These are phyloP conservation scores for Geum urbanum DNA, from an alignment of 306 rosid genomes.

Conservation along the genomic window DNA sequence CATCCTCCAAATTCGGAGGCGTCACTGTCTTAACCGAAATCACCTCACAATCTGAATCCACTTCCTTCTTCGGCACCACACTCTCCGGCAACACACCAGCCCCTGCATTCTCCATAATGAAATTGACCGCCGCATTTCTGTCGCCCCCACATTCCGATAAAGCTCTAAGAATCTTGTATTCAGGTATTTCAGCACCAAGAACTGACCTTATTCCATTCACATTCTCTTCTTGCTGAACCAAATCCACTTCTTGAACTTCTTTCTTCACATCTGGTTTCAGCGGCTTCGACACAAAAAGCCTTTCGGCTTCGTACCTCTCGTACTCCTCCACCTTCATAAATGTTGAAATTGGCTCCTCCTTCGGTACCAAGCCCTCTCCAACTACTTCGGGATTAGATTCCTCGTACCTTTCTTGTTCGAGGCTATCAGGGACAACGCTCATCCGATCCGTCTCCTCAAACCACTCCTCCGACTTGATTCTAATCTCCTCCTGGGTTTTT, in stretches of 20 bases:
- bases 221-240: constrained; percentile 5
- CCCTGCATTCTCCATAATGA: no score
- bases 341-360: constrained; percentile 3
- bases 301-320: neutral
- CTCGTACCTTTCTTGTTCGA: neutral
- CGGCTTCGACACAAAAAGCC: neutral
- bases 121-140: constrained; percentile 1
- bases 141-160: constrained; percentile 1
- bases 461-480: neutral
- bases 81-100: no score
- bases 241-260: neutral
- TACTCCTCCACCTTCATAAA: constrained; percentile 1
- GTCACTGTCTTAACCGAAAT: no score
- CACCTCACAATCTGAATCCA: no score
- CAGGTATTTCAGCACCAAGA: constrained; percentile 17
- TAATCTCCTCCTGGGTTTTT: neutral
- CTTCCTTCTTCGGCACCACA: no score
- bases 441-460: neutral
- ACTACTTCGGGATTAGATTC: neutral
- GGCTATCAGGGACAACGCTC: constrained; percentile 4
- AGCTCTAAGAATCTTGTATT: constrained; percentile 13
- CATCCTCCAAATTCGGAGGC: no score
- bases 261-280: neutral
- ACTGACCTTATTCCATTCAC: constrained; percentile 14
- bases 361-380: neutral